Conservation (phyloP, 495 filamentous ascomycete genomes). For the Cenococcum geophilum region DNA sequence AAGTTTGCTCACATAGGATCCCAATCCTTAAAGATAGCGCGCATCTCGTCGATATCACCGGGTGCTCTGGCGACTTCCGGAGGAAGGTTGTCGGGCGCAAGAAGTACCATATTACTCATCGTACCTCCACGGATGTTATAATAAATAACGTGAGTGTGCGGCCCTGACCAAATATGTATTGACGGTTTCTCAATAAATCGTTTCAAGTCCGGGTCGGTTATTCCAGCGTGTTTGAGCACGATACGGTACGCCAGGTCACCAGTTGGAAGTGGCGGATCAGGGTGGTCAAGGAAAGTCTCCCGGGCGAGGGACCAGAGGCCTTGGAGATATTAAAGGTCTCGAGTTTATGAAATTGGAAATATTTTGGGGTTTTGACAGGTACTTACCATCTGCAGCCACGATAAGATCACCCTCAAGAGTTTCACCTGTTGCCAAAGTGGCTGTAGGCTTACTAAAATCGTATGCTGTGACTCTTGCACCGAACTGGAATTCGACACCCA, state of each 20-base stretch:
- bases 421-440: not conserved
- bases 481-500: constrained; percentile 49
- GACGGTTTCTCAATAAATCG: constrained; percentile 47
- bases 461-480: constrained; percentile 43
- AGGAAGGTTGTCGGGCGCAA: constrained; percentile 65
- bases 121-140: constrained; percentile 57
- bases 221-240: constrained; percentile 50
- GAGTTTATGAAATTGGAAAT: not conserved
- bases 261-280: constrained; percentile 44
- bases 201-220: constrained; percentile 46
- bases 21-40: constrained; percentile 54
- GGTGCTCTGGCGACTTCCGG: constrained; percentile 48
- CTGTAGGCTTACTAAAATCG: not conserved
- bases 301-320: constrained; percentile 36
- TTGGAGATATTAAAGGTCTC: not conserved
- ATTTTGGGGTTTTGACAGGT: not conserved
- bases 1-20: constrained; percentile 31
- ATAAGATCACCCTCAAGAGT: constrained; percentile 32
- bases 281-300: constrained; percentile 24
- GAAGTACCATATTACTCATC: constrained; percentile 62
- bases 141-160: constrained; percentile 56
- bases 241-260: constrained; percentile 65
- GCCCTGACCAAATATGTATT: constrained; percentile 69
- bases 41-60: constrained; percentile 62
- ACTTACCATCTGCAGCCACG: constrained; percentile 34